Base-by-base conservation (phyloP, 345 rosid genomes). In the Acer yangbiense region DNA sequence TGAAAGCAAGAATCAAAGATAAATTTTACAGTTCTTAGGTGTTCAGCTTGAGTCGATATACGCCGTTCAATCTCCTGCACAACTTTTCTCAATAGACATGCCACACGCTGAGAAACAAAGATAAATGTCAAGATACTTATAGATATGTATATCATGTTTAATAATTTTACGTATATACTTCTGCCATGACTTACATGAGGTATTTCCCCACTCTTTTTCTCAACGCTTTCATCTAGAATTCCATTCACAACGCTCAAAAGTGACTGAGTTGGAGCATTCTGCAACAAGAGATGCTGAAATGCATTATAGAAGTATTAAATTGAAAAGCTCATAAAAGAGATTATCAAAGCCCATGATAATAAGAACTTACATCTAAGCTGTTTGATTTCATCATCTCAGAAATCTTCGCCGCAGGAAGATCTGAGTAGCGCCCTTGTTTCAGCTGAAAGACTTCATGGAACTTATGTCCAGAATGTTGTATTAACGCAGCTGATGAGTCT, bases 41-140 rank as follows among this genome's bases (percentile, higher is more conserved):
- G 98, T 39, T 94, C 98, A 57, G 98, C 94, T 86, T 96, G 99
- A 77, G 99, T 96, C 76, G 99, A 91, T 85, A 96, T 90, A 2
- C 99, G 95, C 21, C 98, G 85, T 83, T 91, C 99, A 70, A 96
- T 94, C 91, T 96, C 98, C 82, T 88, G 99, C 77, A 91, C 97
- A 6, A 92, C 97, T 86, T 91, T 94, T 76, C 98, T 89, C 72
- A 96, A 65, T 1, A 96, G 88, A 79, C 89, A 89, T 6, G 93
- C 97, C 20, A 89, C 97, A 72, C 97, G 95, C 99, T 96, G 94
- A 63, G 66, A 66, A 81, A 80, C 20, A 79, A 76, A 82, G 72
- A 58, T 39, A 80, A 58, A 73, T 58, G 52, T 78, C 60, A 78
- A 73, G 62, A 79, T 27, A 20, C 20, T 11, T 43, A 20, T 6